A percentile compares a stretch with the other conserved stretches of the same genome.
Evolutionary conservation across 2,329 filamentous ascomycete species (phyloP).

Genomic region (Cadophora sp.): DNA sequence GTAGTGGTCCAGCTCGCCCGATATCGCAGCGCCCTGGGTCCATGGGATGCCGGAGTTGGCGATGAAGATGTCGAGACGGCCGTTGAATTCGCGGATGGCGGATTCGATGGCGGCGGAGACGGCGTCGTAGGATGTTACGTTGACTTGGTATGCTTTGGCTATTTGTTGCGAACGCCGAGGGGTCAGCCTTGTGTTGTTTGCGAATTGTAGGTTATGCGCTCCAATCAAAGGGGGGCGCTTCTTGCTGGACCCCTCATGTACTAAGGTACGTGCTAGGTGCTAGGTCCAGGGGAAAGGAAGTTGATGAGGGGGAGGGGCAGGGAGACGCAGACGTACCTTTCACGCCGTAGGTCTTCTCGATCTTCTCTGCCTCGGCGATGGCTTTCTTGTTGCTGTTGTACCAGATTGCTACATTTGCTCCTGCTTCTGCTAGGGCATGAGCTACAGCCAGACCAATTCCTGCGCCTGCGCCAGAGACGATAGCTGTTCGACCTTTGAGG

Average conservation of each 20-base stretch:
- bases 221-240: slow-evolving; percentile 15
- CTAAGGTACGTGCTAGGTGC: background rate
- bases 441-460: slow-evolving; percentile 55
- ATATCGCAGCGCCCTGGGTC: slow-evolving; percentile 71
- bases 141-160: slow-evolving; percentile 68
- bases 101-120: slow-evolving; percentile 51
- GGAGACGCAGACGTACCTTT: slow-evolving; percentile 58
- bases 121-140: slow-evolving; percentile 59
- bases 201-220: slow-evolving; percentile 12
- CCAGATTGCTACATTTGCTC: slow-evolving; percentile 56
- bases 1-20: slow-evolving; percentile 69
- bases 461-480: slow-evolving; percentile 53
- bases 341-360: slow-evolving; percentile 70
- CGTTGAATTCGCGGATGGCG: slow-evolving; percentile 69
- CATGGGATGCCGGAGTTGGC: slow-evolving; percentile 81
- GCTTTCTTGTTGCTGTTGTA: slow-evolving; percentile 72
- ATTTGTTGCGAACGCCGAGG: slow-evolving; percentile 15
- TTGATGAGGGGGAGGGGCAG: background rate
- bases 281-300: background rate
- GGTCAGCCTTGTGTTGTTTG: background rate
- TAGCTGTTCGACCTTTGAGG: slow-evolving; percentile 61
- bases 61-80: slow-evolving; percentile 78
- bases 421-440: slow-evolving; percentile 51
- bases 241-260: background rate
- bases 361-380: slow-evolving; percentile 64